Conservation (phyloP, 257 asterid species). For the Asclepias syriaca region DNA sequence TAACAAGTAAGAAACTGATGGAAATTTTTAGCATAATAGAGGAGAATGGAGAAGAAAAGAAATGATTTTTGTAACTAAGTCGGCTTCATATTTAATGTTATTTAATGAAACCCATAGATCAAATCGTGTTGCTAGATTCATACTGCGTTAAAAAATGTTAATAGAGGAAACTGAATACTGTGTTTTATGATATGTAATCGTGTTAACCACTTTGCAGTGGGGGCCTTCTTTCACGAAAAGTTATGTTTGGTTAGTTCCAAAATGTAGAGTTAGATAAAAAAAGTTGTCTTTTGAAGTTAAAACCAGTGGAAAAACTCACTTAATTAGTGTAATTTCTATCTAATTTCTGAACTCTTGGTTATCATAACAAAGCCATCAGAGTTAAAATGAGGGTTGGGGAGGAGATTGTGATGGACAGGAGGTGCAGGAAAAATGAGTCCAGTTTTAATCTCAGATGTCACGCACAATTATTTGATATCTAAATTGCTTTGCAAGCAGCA, state of each 20-base stretch:
- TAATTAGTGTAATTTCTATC: background rate
- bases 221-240: background rate
- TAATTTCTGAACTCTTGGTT: background rate
- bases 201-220: background rate
- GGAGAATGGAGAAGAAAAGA: no score
- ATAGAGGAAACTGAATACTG: background rate
- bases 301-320: background rate
- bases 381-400: background rate
- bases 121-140: background rate
- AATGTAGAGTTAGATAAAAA: no score
- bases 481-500: background rate
- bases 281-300: background rate
- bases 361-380: background rate
- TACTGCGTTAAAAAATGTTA: background rate
- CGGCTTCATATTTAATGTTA: background rate
- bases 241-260: background rate
- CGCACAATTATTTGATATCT: background rate
- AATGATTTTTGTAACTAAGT: background rate
- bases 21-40: background rate
- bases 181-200: background rate
- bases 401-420: background rate
- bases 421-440: background rate
- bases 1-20: background rate
- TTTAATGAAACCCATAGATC: background rate
- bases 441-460: background rate